Evolutionary conservation across 2,329 filamentous ascomycete genomes (phyloP), one percentile per base, ranked within the genome.

Genomic region (Colletotrichum sp.): DNA sequence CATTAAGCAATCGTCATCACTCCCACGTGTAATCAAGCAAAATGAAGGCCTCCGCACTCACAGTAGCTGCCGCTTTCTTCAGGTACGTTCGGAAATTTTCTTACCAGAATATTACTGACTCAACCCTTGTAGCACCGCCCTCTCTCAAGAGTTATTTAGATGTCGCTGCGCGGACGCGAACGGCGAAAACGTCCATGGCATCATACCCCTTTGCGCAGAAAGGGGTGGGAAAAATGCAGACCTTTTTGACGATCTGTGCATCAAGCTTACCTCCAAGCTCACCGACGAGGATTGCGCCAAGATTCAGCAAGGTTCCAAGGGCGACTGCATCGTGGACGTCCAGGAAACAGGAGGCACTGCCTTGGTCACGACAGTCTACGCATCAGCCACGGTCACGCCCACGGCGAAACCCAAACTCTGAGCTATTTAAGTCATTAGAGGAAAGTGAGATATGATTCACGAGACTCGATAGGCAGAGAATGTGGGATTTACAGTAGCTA

Each of bases 101-200:
- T 30, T 0, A 3, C 19, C 2, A 8, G 15, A 11, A 2, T 12
- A 15, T 39, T 4, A 59, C 3, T 44, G 2, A 1, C 52, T 39
- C 36, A 28, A 11, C 11, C 5, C 7, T 1, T 5, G n/a, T n/a
- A 71, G 68, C 30, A 8, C 59, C 8, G 68, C 68, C 7, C 11
- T 65, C 1, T 39, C 68, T 16, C 60, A 66, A 27, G 16, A 71
- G 39, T 2, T 59, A 6, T 71, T 71, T 32, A n/a, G 61, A n/a
- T 71, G 69, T 34, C 69, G 69, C 27, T 71, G 69, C n/a, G 69
- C 69, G 6, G 52, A 57, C 32, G 61, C 13, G 16, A 66, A 25
- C 19, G 0, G 25, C 48, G 1, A 39, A 2, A 57, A 59, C 44
- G 32, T 34, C 32, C 32, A 34, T 34, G 32, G 32, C 32, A 34